Evolutionary conservation across 2,329 filamentous ascomycete species (phyloP).

Genomic region (Emergomyces pasteurianus): DNA sequence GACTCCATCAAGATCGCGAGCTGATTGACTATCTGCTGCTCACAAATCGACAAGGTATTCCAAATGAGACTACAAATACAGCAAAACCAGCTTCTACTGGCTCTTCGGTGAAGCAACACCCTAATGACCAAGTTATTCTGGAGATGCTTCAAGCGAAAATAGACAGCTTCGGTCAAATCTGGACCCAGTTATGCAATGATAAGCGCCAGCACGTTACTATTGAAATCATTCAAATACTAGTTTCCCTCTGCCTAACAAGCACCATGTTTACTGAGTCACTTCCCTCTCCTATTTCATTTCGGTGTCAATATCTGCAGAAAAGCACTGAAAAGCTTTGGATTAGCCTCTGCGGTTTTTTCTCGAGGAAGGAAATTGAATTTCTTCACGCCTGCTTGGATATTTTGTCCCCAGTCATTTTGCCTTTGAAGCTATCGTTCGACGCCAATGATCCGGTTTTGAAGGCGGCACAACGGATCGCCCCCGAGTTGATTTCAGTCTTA

Average conservation of each 20-base stretch:
- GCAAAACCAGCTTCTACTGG: slow-evolving; percentile 11
- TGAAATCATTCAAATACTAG: slow-evolving; percentile 40
- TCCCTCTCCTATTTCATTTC: slow-evolving; percentile 21
- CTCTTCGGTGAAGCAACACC: slow-evolving; percentile 18
- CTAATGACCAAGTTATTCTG: slow-evolving; percentile 28
- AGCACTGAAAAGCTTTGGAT: slow-evolving; percentile 23
- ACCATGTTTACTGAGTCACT: slow-evolving; percentile 26
- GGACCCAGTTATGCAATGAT: slow-evolving; percentile 31
- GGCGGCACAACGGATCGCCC: slow-evolving; percentile 17
- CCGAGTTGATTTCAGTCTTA: slow-evolving; percentile 20
- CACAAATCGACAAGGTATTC: slow-evolving; percentile 13
- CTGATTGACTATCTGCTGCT: slow-evolving; percentile 41
- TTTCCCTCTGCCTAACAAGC: slow-evolving; percentile 36
- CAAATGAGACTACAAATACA: neutral
- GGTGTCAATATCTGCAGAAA: slow-evolving; percentile 17
- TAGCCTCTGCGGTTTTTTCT: slow-evolving; percentile 23
- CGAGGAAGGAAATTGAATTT: slow-evolving; percentile 17
- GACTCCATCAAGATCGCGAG: slow-evolving; percentile 26
- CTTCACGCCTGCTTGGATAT: slow-evolving; percentile 22
- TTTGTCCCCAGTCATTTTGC: slow-evolving; percentile 22
- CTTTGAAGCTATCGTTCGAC: slow-evolving; percentile 11
- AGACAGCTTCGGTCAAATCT: slow-evolving; percentile 33
- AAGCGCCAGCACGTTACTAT: slow-evolving; percentile 36
- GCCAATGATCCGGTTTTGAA: slow-evolving; percentile 13
- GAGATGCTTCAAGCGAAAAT: slow-evolving; percentile 37